These are phyloP conservation scores for Yueomyces sinensis DNA, from an alignment of 805 yeast species.

Conservation along the genomic window DNA sequence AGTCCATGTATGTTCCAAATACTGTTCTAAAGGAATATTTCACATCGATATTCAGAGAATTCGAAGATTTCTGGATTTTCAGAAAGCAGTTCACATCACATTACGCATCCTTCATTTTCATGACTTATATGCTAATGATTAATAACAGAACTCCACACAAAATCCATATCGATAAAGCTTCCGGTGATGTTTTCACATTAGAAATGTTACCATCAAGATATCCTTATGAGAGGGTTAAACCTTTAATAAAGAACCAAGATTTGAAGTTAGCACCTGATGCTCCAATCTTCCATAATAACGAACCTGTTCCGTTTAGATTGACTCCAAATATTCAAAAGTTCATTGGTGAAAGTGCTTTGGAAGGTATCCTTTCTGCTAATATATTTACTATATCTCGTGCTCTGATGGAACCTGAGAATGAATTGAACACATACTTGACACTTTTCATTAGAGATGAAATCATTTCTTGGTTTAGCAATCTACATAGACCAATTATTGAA, in stretches of 20 bases:
- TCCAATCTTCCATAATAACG: slow-evolving; percentile 84
- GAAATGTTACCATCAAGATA: slow-evolving; percentile 90
- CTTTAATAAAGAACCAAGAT: slow-evolving; percentile 24
- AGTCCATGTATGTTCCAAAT: slow-evolving; percentile 73
- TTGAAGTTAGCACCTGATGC: slow-evolving; percentile 30
- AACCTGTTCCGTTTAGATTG: slow-evolving; percentile 88
- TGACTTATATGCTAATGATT: slow-evolving; percentile 90
- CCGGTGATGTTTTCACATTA: slow-evolving; percentile 86
- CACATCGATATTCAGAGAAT: slow-evolving; percentile 51
- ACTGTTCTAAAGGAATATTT: slow-evolving; percentile 74
- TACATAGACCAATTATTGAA: slow-evolving; percentile 70
- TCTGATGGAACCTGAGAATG: slow-evolving; percentile 81
- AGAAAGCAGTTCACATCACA: slow-evolving; percentile 90
- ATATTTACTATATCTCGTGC: slow-evolving; percentile 79
- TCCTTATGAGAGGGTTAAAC: slow-evolving; percentile 32
- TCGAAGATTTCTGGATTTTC: slow-evolving; percentile 95
- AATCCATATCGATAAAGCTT: slow-evolving; percentile 64
- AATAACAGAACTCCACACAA: slow-evolving; percentile 89
- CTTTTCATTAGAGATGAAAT: slow-evolving; percentile 93
- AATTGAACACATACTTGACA: slow-evolving; percentile 82
- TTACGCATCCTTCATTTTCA: slow-evolving; percentile 84
- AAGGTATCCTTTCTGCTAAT: slow-evolving; percentile 80
- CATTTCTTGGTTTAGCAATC: slow-evolving; percentile 84
- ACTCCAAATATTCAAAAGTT: slow-evolving; percentile 91
- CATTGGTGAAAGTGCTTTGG: slow-evolving; percentile 88